phyloP scores from a whole-genome alignment of 2,329 filamentous ascomycete genomes.

The Sphaerulina musiva region DNA sequence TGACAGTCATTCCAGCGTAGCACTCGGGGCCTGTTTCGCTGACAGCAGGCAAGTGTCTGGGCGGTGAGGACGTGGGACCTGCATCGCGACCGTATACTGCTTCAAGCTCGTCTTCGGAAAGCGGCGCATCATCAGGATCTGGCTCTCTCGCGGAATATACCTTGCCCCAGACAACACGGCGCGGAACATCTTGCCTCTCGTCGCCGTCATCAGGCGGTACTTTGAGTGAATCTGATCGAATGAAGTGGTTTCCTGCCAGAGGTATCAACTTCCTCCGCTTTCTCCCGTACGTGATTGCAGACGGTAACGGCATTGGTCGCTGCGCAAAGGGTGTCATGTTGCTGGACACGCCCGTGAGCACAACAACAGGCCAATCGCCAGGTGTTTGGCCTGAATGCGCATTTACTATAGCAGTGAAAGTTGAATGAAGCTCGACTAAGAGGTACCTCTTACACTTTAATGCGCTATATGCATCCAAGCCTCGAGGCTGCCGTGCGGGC shows the following conservation, averaged over 20 bases:
- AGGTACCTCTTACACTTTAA: not conserved
- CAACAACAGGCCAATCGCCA: not conserved
- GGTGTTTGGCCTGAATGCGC: not conserved
- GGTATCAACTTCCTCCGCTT: constrained; percentile 17
- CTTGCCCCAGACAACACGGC: not conserved
- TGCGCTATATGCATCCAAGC: not conserved
- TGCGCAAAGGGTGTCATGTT: not conserved
- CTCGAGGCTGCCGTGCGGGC: not conserved
- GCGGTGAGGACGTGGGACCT: constrained; percentile 10
- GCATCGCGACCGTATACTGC: constrained; percentile 16
- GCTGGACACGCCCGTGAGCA: not conserved
- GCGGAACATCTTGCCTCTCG: not conserved
- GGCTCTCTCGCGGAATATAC: constrained; percentile 1
- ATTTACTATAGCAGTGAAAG: not conserved
- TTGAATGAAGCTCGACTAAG: not conserved
- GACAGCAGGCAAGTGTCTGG: not conserved
- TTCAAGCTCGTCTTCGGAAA: constrained; percentile 27
- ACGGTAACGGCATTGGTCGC: not conserved
- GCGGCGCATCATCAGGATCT: constrained; percentile 26
- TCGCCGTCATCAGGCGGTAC: constrained; percentile 15
- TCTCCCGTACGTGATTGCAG: constrained; percentile 22
- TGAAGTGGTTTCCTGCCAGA: constrained; percentile 17
- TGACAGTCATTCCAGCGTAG: not conserved
- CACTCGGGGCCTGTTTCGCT: not conserved
- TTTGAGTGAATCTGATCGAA: constrained; percentile 14